A percentile compares a stretch with the other conserved stretches of the same genome.
Conservation (phyloP, 176 grass and related monocot species). For the Hsuehochloa calcarea region DNA sequence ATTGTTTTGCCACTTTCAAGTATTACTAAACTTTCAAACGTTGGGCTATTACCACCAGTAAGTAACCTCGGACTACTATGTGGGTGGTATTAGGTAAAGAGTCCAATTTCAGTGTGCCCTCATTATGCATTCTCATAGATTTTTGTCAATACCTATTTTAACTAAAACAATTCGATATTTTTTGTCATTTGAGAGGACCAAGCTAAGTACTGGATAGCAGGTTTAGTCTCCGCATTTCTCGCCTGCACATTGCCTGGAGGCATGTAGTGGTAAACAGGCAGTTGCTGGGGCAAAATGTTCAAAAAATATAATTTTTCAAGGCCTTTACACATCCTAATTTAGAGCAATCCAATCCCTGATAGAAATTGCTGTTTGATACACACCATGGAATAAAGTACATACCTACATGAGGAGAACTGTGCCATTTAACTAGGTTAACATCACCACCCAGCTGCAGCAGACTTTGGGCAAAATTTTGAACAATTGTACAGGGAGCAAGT, state of each 20-base stretch:
- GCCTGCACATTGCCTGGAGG: background rate
- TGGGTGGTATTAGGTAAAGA: background rate
- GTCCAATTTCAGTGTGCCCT: background rate
- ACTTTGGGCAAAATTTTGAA: slow-evolving; percentile 64
- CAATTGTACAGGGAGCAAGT: slow-evolving; percentile 58
- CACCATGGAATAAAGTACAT: slow-evolving; percentile 14
- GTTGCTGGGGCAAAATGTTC: background rate
- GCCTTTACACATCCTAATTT: background rate
- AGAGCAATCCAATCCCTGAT: background rate
- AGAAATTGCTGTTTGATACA: background rate
- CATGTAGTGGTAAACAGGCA: background rate
- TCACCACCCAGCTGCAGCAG: slow-evolving; percentile 73
- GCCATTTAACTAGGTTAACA: slow-evolving; percentile 81
- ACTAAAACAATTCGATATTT: background rate
- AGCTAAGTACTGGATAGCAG: background rate
- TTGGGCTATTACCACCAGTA: background rate
- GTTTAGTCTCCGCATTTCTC: background rate
- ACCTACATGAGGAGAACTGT: slow-evolving; percentile 79
- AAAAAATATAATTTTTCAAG: background rate
- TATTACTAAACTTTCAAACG: background rate
- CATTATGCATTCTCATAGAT: background rate
- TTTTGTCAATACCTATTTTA: background rate
- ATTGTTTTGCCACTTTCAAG: background rate
- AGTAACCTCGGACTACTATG: too few relatives aligned
- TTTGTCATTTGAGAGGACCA: background rate